phyloP scores from a whole-genome alignment of 768 basidiomycete genomes.

The Cystobasidium onofrii region DNA sequence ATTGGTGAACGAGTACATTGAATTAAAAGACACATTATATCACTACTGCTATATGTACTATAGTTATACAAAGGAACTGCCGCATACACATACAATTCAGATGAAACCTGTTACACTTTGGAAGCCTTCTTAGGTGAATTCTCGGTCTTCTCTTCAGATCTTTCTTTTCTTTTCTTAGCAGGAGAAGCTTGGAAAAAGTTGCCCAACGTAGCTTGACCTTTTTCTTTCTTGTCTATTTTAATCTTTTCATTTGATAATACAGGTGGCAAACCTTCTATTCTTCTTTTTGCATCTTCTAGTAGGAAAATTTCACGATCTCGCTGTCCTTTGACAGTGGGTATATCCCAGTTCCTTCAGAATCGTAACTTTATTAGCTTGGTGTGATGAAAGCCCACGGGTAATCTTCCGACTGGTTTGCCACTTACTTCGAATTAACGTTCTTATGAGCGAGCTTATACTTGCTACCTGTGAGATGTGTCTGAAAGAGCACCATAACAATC shows the following conservation, averaged over 20 bases:
- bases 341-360: conserved; percentile 20
- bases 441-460: conserved; percentile 35
- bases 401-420: no score
- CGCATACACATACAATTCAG: no score
- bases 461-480: conserved; percentile 21
- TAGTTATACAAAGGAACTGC: no score
- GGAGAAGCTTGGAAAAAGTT: conserved; percentile 18
- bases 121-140: not conserved
- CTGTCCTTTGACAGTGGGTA: conserved; percentile 33
- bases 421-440: conserved; percentile 11
- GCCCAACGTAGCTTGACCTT: conserved; percentile 24
- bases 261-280: conserved; percentile 28
- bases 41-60: no score
- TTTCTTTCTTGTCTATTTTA: conserved; percentile 25
- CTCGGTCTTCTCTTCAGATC: not conserved
- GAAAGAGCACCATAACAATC: not conserved
- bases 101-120: not conserved
- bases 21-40: no score
- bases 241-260: conserved; percentile 21
- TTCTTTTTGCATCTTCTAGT: conserved; percentile 26
- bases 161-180: conserved; percentile 11
- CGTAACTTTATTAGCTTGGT: not conserved
- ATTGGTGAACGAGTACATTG: no score
- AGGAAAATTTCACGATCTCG: conserved; percentile 32
- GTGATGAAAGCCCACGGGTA: no score